Evolutionary conservation across 306 rosid genomes (phyloP).

Genomic region (Sicyos edulis): DNA sequence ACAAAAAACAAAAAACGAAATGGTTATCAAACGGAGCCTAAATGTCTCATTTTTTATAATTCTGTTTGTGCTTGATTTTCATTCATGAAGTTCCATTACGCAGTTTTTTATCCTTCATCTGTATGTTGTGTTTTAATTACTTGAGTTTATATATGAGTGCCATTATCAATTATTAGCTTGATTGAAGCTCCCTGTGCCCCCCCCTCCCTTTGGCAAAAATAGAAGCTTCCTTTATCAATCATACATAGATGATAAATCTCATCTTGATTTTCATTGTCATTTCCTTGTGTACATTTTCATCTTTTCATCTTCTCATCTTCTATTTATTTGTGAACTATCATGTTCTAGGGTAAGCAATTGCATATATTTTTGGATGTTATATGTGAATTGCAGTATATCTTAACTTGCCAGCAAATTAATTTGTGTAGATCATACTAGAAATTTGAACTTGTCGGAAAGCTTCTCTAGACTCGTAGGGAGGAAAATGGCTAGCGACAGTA

Average conservation of each 20-base stretch:
- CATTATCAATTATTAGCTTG: not conserved
- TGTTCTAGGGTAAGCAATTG: not conserved
- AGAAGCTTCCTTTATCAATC: not conserved
- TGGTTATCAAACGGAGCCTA: too few relatives aligned
- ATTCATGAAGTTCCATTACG: too few relatives aligned
- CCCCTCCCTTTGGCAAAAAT: too few relatives aligned
- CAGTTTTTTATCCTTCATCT: not conserved
- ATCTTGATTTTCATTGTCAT: not conserved
- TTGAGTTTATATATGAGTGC: not conserved
- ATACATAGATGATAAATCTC: not conserved
- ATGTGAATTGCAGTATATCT: not conserved
- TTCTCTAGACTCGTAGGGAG: constrained; percentile 24
- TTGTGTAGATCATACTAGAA: not conserved
- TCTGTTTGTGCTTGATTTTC: not conserved
- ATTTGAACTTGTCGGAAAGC: not conserved
- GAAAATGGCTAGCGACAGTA: constrained; percentile 29
- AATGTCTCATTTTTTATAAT: not conserved
- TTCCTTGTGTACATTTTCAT: not conserved
- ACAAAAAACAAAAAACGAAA: too few relatives aligned
- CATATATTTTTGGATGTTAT: not conserved
- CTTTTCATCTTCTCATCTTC: not conserved
- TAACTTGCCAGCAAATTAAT: not conserved
- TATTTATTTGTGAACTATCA: not conserved
- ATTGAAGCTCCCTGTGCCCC: not conserved
- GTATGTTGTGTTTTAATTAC: constrained; percentile 5